Evolutionary conservation across 2,329 filamentous ascomycete genomes (phyloP).

Genomic region (Cercospora beticola): DNA sequence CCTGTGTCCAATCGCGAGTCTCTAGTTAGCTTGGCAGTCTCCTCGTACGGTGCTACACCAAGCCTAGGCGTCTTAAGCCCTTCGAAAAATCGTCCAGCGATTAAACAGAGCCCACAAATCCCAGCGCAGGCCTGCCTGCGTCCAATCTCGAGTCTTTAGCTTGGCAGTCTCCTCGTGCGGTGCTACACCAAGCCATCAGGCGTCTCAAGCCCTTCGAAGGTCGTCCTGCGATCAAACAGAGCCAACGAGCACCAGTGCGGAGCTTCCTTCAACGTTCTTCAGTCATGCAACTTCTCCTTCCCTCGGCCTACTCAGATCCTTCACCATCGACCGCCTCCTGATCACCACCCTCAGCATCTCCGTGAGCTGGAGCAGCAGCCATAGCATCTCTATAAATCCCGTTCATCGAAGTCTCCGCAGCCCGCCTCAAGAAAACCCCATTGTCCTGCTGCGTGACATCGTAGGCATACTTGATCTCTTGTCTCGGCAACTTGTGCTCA

Average conservation of each 20-base stretch:
- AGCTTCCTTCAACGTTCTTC: too few species aligned
- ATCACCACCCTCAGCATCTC: not conserved
- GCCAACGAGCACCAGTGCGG: not conserved
- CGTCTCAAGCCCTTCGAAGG: not conserved
- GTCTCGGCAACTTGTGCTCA: not conserved
- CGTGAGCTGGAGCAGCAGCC: not conserved
- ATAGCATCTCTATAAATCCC: not conserved
- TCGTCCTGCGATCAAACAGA: not conserved
- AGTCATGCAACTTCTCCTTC: not conserved
- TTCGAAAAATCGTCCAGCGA: not conserved
- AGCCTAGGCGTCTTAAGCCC: too few species aligned
- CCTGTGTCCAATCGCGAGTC: not conserved
- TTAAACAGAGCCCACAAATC: not conserved
- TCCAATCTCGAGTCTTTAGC: not conserved
- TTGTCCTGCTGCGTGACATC: not conserved
- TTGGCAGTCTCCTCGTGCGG: not conserved
- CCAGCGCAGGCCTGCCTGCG: too few species aligned
- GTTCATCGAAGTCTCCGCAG: not conserved
- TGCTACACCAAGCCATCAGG: not conserved
- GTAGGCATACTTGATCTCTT: not conserved
- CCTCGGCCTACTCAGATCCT: not conserved
- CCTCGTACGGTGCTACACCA: not conserved
- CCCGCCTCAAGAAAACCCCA: not conserved
- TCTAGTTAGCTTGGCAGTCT: not conserved
- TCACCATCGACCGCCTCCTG: not conserved